Percentiles rank a stretch among this genome's conserved stretches.
Evolutionary conservation across 805 yeast species (phyloP).

Genomic region (Starmerella gropengiesseri): DNA sequence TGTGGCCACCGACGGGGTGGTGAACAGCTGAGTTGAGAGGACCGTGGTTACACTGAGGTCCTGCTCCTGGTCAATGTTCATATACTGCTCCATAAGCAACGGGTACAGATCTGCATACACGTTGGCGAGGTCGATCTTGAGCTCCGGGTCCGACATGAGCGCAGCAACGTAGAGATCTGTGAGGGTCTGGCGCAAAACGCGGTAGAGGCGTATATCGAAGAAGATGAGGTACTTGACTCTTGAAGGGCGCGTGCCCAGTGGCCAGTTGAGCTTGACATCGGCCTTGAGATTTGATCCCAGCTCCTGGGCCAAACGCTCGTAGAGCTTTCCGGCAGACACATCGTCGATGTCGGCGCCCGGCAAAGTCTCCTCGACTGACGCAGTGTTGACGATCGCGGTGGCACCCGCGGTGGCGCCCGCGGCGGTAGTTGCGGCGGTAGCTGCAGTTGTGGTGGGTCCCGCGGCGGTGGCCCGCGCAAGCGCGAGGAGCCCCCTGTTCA

Average conservation of each 20-base stretch:
- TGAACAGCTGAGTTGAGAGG: constrained; percentile 74
- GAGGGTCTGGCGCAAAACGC: constrained; percentile 42
- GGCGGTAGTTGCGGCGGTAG: no score
- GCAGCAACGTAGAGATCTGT: constrained; percentile 58
- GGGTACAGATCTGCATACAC: constrained; percentile 83
- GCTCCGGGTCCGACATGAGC: constrained; percentile 48
- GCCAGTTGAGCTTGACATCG: constrained; percentile 8
- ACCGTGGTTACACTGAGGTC: constrained; percentile 65
- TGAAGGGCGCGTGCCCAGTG: constrained; percentile 12
- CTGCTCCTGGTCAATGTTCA: constrained; percentile 75
- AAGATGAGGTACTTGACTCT: constrained; percentile 50
- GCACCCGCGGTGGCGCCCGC: no score
- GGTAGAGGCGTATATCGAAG: constrained; percentile 67
- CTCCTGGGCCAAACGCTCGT: neutral
- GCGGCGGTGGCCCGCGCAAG: no score
- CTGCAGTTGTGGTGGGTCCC: no score
- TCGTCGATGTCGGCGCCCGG: neutral
- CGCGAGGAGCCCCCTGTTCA: no score
- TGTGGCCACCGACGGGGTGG: constrained; percentile 72
- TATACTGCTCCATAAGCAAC: constrained; percentile 54
- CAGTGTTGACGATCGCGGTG: no score
- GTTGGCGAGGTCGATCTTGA: constrained; percentile 50
- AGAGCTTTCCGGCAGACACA: neutral
- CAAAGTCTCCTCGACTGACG: neutral
- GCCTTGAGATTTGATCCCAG: neutral